These are phyloP conservation scores for Gossypioides kirkii DNA, from an alignment of 345 rosid genomes.

Conservation along the genomic window DNA sequence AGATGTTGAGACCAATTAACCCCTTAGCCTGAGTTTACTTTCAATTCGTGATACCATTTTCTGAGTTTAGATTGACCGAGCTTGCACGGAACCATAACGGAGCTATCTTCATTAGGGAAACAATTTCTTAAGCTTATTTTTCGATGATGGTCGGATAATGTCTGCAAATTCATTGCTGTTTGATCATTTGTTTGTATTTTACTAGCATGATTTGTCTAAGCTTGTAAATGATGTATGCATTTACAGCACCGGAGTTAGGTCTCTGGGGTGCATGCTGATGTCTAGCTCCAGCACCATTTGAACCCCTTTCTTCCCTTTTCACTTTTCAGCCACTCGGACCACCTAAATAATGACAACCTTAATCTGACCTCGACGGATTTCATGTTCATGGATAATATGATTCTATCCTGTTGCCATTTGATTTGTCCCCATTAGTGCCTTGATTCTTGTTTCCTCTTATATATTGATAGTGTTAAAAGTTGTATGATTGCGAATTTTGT, in stretches of 20 bases:
- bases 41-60: neutral
- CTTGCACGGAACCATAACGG: neutral
- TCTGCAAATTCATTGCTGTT: neutral
- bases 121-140: neutral
- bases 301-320: neutral
- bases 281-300: neutral
- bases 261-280: neutral
- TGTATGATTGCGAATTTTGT: neutral
- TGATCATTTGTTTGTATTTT: neutral
- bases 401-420: neutral
- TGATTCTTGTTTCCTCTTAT: neutral
- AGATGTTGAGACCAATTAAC: neutral
- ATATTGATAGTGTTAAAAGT: neutral
- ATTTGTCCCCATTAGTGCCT: neutral
- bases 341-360: neutral
- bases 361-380: neutral
- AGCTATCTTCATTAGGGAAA: neutral
- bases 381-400: neutral
- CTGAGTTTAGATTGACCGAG: neutral
- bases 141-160: neutral
- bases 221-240: neutral
- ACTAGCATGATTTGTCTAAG: neutral
- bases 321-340: neutral
- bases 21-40: neutral
- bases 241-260: neutral